Evolutionary conservation across 768 basidiomycete species (phyloP).

Genomic region (Boletus sp.): DNA sequence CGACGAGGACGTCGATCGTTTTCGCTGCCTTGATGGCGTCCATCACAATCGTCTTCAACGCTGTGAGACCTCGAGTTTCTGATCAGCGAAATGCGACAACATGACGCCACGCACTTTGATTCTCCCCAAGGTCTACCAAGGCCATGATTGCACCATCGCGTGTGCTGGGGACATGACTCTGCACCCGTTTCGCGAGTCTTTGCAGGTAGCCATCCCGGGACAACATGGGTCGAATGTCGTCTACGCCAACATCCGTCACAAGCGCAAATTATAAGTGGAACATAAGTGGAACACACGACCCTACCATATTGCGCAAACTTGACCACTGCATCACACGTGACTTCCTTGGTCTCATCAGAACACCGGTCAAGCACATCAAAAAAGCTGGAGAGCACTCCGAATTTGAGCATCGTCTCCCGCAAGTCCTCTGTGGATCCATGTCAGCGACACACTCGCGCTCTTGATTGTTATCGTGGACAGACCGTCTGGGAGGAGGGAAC

Average conservation of each 20-base stretch:
- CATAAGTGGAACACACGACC: not conserved
- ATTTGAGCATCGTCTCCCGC: conserved; percentile 15
- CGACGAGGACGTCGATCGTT: conserved; percentile 17
- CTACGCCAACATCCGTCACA: conserved; percentile 4
- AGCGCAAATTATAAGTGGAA: not conserved
- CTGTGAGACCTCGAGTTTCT: not conserved
- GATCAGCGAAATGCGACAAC: not conserved
- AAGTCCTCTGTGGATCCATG: conserved; percentile 13
- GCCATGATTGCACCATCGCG: conserved; percentile 18
- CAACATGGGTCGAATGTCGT: conserved; percentile 6
- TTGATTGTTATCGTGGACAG: not conserved
- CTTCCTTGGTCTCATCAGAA: conserved; percentile 19
- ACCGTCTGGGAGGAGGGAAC: conserved; percentile 26
- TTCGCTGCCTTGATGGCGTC: conserved; percentile 13
- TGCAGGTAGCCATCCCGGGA: not conserved
- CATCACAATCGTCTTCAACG: conserved; percentile 1
- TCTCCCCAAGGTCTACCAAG: conserved; percentile 14
- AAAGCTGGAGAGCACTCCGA: conserved; percentile 12
- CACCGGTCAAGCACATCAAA: conserved; percentile 20
- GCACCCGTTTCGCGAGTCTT: conserved; percentile 16
- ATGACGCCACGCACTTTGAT: not conserved
- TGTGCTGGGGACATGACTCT: conserved; percentile 4
- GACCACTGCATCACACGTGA: conserved; percentile 10
- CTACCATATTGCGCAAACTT: conserved; percentile 19
- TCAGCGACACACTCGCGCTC: not conserved